These are phyloP conservation scores for Casaregolazyma lundiana DNA, from an alignment of 1,139 yeast species.

Conservation along the genomic window DNA sequence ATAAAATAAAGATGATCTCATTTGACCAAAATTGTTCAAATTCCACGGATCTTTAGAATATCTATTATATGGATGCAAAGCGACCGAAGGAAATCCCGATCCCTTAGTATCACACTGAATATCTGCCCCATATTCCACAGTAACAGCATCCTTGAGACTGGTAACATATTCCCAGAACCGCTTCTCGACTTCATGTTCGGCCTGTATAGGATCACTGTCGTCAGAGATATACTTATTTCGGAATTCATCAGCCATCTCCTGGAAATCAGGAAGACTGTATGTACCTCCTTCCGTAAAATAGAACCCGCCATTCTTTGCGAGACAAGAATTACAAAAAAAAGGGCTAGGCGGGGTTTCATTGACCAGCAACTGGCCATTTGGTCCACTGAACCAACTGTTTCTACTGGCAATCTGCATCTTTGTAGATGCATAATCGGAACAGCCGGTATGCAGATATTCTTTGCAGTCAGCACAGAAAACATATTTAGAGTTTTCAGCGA, in stretches of 20 bases:
- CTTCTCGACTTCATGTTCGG: slow-evolving; percentile 28
- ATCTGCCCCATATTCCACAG: slow-evolving; percentile 49
- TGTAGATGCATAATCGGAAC: slow-evolving; percentile 38
- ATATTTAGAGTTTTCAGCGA: slow-evolving; percentile 5
- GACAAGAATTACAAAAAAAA: slow-evolving; percentile 39
- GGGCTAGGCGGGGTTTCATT: not conserved
- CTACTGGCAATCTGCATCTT: not conserved
- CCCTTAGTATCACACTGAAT: slow-evolving; percentile 44
- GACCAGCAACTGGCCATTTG: not conserved
- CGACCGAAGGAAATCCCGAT: slow-evolving; percentile 47
- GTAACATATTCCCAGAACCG: slow-evolving; percentile 39
- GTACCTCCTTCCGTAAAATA: slow-evolving; percentile 76
- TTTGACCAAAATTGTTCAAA: slow-evolving; percentile 56
- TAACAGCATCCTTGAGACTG: slow-evolving; percentile 36
- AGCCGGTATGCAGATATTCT: slow-evolving; percentile 58
- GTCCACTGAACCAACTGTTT: not conserved
- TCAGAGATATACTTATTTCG: slow-evolving; percentile 39
- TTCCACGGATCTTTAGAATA: slow-evolving; percentile 60
- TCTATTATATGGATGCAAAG: slow-evolving; percentile 28
- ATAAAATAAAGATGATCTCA: slow-evolving; percentile 50
- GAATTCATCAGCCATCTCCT: slow-evolving; percentile 53
- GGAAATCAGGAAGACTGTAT: slow-evolving; percentile 59
- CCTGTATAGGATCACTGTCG: slow-evolving; percentile 21
- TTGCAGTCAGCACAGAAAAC: slow-evolving; percentile 49
- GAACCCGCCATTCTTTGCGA: slow-evolving; percentile 82